Base-by-base conservation (phyloP, 352 stramenopile genomes). In the Stephanocyclus meneghinianus region DNA sequence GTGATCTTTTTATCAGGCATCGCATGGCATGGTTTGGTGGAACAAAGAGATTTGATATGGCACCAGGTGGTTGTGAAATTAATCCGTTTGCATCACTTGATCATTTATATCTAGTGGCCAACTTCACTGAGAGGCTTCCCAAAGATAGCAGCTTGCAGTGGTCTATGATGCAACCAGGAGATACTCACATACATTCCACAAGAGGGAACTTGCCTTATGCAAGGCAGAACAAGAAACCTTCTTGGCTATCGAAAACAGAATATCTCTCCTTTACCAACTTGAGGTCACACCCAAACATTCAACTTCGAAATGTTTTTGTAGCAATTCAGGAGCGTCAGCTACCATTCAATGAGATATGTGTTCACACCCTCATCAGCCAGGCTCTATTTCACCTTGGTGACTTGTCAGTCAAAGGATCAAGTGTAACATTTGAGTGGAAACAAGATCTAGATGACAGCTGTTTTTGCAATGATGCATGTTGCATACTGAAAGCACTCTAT, bases 341-440 rank as follows among this genome's bases (percentile, higher is more conserved):
- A 35, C 72, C 72, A 61, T 75, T 82, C 7, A 61, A 61, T 18
- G 48, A 81, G 7, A 16, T 6, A 2, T 16, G 6, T 42, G 73
- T 85, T 35, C 66, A 82, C 10, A 67, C 32, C 4, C 50, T 85
- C 1, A 71, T 85, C 15, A 37, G 40, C 9, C 78, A 85, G 64
- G 16, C 78, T 18, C 53, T 82, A 16, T 82, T 76, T 74, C 78
- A 85, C 13, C 51, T 85, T 64, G 78, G 78, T 29, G 35, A 73
- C 48, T 59, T 85, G 0, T 59, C 48, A 45, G 15, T 61, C n/a
- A 16, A 3, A 21, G 35, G 61, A 40, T 30, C 21, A 40, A 37
- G n/a, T 18, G 15, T 44, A 29, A 57, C 45, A 47, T 68, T 81
- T 13, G 53, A 73, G 37, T 85, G 78, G 78, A 80, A 74, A 57